phyloP scores from a whole-genome alignment of 2,329 filamentous ascomycete species.

The Aspergillus unguis region DNA sequence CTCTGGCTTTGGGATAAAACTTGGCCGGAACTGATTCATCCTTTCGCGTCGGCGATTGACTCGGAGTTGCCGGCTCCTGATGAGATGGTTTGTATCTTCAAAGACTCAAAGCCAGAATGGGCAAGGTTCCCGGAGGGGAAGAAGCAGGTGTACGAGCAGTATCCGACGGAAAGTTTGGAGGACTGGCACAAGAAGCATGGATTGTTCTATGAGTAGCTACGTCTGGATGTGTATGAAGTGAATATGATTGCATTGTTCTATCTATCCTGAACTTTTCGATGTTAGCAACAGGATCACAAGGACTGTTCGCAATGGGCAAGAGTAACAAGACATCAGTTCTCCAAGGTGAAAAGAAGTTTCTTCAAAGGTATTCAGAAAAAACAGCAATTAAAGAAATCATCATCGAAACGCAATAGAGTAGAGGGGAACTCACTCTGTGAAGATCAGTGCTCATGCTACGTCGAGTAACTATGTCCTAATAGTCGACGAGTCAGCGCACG shows the following conservation, averaged over 20 bases:
- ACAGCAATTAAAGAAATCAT: constrained; percentile 63
- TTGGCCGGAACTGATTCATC: constrained; percentile 50
- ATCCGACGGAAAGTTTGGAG: constrained; percentile 41
- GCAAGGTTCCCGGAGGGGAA: constrained; percentile 49
- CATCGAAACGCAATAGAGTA: constrained; percentile 36
- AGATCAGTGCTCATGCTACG: constrained; percentile 1
- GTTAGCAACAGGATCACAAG: constrained; percentile 24
- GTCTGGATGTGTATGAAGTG: not conserved
- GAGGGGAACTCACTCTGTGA: constrained; percentile 23
- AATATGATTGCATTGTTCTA: constrained; percentile 9
- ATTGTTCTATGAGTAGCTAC: constrained; percentile 30
- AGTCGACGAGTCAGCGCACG: constrained; percentile 27
- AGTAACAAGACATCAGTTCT: constrained; percentile 10
- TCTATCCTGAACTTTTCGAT: constrained; percentile 9
- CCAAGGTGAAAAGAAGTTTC: constrained; percentile 43
- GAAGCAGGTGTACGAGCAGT: constrained; percentile 42
- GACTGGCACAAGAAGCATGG: constrained; percentile 47
- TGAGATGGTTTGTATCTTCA: constrained; percentile 48
- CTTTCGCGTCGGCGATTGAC: constrained; percentile 50
- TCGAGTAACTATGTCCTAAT: constrained; percentile 11
- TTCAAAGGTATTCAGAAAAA: constrained; percentile 61
- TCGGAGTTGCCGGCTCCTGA: constrained; percentile 44
- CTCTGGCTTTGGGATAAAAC: constrained; percentile 48
- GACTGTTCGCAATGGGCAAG: constrained; percentile 9
- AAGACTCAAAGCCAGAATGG: constrained; percentile 45